These are phyloP conservation scores for Phtheirospermum japonicum DNA, from an alignment of 257 asterid species.

Conservation along the genomic window DNA sequence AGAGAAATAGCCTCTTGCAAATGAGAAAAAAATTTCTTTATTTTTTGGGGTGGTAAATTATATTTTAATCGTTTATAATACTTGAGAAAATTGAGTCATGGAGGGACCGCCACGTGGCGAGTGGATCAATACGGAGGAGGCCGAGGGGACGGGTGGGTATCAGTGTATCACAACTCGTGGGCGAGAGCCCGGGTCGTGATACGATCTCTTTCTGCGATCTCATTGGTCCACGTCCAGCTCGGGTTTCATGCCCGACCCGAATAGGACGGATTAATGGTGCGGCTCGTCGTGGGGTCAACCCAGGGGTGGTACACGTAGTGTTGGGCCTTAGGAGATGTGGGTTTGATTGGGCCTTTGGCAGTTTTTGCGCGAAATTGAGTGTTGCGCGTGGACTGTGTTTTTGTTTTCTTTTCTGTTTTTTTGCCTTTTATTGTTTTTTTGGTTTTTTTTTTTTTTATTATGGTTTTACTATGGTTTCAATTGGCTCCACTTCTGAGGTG, in stretches of 20 bases:
- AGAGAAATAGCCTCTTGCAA: conserved; percentile 8
- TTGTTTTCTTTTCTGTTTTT: too few relatives aligned
- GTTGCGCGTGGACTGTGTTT: too few relatives aligned
- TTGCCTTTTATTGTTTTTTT: too few relatives aligned
- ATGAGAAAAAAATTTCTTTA: conserved; percentile 12
- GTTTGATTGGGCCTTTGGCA: background rate
- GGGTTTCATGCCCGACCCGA: conserved; percentile 16
- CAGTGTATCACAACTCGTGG: conserved; percentile 62
- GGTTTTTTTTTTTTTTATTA: too few relatives aligned
- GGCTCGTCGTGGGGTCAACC: background rate
- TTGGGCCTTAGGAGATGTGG: background rate
- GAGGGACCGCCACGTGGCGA: conserved; percentile 61
- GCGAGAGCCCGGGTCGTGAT: conserved; percentile 53
- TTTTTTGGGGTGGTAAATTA: background rate
- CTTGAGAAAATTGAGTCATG: conserved; percentile 34
- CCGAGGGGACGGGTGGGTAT: conserved; percentile 43
- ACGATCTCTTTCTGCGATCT: conserved; percentile 61
- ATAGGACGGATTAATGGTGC: background rate
- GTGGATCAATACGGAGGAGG: conserved; percentile 47
- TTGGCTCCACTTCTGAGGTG: too few relatives aligned
- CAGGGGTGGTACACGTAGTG: background rate
- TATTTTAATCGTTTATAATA: conserved; percentile 28
- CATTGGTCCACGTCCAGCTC: conserved; percentile 50
- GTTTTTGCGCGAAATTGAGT: too few relatives aligned
- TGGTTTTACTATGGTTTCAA: too few relatives aligned